These are phyloP conservation scores for Gossypium schwendimanii DNA, from an alignment of 441 rosid genomes.

Conservation along the genomic window DNA sequence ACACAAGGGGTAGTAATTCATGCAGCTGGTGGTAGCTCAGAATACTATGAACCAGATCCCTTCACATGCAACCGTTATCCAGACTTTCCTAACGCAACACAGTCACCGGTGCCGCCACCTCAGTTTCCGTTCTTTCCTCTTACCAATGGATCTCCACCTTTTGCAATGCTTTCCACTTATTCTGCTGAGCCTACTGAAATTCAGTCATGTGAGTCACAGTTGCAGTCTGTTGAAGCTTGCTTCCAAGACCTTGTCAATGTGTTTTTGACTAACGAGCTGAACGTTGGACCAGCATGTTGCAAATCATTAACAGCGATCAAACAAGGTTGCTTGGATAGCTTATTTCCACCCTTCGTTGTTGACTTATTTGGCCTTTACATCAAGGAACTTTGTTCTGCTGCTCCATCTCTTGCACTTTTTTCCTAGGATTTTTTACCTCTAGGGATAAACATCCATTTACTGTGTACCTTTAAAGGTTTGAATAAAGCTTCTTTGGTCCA, in stretches of 20 bases:
- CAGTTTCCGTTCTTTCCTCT: neutral
- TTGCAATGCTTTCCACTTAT: neutral
- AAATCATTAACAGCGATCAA: neutral
- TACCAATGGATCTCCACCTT: neutral
- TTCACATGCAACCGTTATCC: neutral
- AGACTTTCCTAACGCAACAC: neutral
- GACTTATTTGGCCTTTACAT: neutral
- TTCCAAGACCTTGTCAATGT: neutral
- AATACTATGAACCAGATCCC: neutral
- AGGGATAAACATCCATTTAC: neutral
- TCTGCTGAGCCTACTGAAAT: neutral
- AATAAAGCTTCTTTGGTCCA: neutral
- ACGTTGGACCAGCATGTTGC: neutral
- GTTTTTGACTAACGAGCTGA: neutral
- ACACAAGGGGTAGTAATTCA: neutral
- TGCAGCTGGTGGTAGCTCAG: neutral
- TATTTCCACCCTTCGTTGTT: neutral
- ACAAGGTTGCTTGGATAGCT: conserved; percentile 4
- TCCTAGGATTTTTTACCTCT: neutral
- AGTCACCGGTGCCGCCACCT: neutral
- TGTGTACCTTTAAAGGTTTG: neutral
- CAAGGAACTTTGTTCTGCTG: neutral
- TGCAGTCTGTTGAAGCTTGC: neutral
- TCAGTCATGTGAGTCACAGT: neutral
- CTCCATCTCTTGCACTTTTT: neutral